Conservation (phyloP, 2,329 filamentous ascomycete species). For the Claviceps sp. region DNA sequence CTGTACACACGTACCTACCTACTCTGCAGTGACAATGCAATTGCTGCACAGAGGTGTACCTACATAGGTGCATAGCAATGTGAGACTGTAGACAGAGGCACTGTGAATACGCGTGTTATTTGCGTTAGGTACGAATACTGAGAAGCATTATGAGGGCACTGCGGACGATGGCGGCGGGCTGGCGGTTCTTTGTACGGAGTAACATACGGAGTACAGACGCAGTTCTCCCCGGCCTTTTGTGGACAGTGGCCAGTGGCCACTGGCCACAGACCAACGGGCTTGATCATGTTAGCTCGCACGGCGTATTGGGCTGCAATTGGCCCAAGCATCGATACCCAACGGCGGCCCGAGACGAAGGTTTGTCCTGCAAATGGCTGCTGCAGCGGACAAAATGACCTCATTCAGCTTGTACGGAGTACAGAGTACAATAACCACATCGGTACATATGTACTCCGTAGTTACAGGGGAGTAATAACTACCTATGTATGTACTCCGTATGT, state of each 20-base stretch:
- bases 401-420: background rate
- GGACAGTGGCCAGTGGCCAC: no score
- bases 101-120: background rate
- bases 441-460: no score
- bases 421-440: no score
- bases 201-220: background rate
- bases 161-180: background rate
- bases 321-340: slow-evolving; percentile 27
- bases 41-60: no score
- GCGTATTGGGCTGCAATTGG: slow-evolving; percentile 24
- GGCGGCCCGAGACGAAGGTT: slow-evolving; percentile 8
- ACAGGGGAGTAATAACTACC: no score
- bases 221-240: no score
- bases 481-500: no score
- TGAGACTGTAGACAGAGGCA: background rate
- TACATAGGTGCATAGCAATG: background rate
- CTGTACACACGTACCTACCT: no score
- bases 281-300: background rate
- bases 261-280: background rate
- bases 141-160: no score
- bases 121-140: background rate
- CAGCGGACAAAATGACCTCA: background rate
- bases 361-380: slow-evolving; percentile 1
- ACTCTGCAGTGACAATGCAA: no score
- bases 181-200: background rate